phyloP scores from a whole-genome alignment of 2,329 filamentous ascomycete species.

The Colletotrichum sansevieriae region DNA sequence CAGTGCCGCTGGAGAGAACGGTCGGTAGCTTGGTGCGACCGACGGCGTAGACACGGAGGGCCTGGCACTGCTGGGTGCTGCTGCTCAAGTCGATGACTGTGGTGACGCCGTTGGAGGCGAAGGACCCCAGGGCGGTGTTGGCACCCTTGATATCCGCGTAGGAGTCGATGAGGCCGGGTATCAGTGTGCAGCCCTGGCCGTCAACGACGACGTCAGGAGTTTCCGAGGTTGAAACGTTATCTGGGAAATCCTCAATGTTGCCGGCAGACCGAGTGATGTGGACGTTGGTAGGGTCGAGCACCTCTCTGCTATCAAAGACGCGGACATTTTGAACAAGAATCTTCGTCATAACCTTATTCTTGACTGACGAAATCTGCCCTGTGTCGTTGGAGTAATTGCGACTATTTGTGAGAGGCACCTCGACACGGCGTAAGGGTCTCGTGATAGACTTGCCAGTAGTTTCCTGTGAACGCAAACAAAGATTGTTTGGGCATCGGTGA shows the following conservation, averaged over 20 bases:
- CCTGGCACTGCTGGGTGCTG: constrained; percentile 35
- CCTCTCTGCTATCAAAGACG: constrained; percentile 41
- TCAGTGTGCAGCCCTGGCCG: constrained; percentile 20
- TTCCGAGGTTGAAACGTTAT: background rate
- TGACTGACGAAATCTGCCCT: too few species aligned
- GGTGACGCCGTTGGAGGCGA: constrained; percentile 24
- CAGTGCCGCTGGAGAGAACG: constrained; percentile 21
- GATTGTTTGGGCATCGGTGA: too few species aligned
- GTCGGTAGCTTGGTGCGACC: constrained; percentile 14
- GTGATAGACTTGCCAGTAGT: too few species aligned
- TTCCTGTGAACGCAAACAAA: too few species aligned
- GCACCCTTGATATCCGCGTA: constrained; percentile 22
- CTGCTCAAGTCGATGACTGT: constrained; percentile 36
- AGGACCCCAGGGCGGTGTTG: constrained; percentile 18
- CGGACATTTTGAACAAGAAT: constrained; percentile 31
- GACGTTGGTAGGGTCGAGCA: constrained; percentile 3
- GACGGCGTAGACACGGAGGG: constrained; percentile 28
- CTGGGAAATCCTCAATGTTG: background rate
- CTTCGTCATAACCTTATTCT: background rate
- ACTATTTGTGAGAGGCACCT: too few species aligned
- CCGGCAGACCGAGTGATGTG: constrained; percentile 21
- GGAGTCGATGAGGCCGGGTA: constrained; percentile 33
- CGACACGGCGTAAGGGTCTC: too few species aligned
- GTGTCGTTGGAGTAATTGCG: too few species aligned
- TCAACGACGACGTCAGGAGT: constrained; percentile 4